Percentiles rank a stretch among this genome's conserved stretches.
Conservation (phyloP, 306 rosid genomes). For the Corylus avellana region DNA sequence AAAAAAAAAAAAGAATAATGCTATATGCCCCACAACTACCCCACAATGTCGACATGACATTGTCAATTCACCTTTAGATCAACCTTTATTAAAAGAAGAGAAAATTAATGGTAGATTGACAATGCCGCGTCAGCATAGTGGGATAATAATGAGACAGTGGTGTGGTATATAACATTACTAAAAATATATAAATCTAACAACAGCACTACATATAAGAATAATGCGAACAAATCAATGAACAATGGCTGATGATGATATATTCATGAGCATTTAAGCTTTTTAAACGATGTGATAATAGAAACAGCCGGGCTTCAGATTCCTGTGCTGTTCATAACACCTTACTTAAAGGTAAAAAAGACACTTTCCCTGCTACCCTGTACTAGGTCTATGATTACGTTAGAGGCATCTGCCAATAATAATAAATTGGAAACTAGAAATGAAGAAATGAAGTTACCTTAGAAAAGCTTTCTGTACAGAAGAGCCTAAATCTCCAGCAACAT, state of each 20-base stretch:
- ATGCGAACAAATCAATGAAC: not conserved
- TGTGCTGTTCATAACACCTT: constrained; percentile 13
- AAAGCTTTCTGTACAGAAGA: constrained; percentile 67
- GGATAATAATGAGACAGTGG: too few species aligned
- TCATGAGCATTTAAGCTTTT: not conserved
- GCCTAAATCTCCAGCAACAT: constrained; percentile 75
- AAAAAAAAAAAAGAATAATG: too few species aligned
- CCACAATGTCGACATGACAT: too few species aligned
- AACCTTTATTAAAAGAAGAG: too few species aligned
- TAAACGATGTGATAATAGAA: not conserved
- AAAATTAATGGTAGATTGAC: too few species aligned
- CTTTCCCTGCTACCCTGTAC: constrained; percentile 25
- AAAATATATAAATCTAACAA: not conserved
- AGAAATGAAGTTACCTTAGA: constrained; percentile 63
- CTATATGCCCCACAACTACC: too few species aligned
- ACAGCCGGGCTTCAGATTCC: constrained; percentile 7
- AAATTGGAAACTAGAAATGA: constrained; percentile 11
- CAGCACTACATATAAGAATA: not conserved
- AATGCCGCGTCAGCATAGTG: too few species aligned
- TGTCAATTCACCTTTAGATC: too few species aligned
- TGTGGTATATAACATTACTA: too few species aligned
- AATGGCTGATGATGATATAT: not conserved
- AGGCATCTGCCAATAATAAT: constrained; percentile 27
- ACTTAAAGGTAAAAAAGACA: constrained; percentile 17
- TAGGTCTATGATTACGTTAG: constrained; percentile 15